phyloP scores from a whole-genome alignment of 768 basidiomycete species.

The Lentinula guzmanii region DNA sequence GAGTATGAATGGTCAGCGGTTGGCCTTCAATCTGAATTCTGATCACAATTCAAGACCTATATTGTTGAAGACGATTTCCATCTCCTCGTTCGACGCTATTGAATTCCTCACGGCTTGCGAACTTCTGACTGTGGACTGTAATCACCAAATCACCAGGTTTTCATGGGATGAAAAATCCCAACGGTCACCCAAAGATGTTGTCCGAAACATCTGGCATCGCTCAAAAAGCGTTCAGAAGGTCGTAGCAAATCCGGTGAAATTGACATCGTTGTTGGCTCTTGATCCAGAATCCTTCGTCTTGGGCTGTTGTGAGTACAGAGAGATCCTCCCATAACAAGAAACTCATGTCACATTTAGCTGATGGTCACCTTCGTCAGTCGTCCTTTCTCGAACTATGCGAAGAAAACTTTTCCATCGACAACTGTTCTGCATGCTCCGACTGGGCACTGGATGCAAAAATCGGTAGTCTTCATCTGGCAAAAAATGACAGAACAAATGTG shows the following conservation, averaged over 20 bases:
- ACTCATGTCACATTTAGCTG: constrained; percentile 30
- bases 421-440: constrained; percentile 31
- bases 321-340: constrained; percentile 9
- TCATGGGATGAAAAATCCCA: neutral
- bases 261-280: constrained; percentile 46
- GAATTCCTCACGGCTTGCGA: constrained; percentile 4
- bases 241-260: neutral
- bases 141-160: neutral
- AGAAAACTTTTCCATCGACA: constrained; percentile 10
- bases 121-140: neutral
- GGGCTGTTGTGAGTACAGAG: constrained; percentile 51
- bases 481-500: constrained; percentile 55
- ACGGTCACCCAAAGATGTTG: neutral
- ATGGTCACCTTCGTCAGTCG: constrained; percentile 44
- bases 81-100: neutral
- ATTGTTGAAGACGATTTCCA: neutral
- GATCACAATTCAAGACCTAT: neutral
- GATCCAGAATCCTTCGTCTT: constrained; percentile 53
- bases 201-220: neutral
- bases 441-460: constrained; percentile 42
- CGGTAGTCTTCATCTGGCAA: constrained; percentile 44
- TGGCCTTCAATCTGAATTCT: neutral
- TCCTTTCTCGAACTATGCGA: constrained; percentile 34
- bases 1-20: neutral
- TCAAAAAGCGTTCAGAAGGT: neutral